phyloP scores from a whole-genome alignment of 306 rosid species.

The Hylodesmum podocarpum region DNA sequence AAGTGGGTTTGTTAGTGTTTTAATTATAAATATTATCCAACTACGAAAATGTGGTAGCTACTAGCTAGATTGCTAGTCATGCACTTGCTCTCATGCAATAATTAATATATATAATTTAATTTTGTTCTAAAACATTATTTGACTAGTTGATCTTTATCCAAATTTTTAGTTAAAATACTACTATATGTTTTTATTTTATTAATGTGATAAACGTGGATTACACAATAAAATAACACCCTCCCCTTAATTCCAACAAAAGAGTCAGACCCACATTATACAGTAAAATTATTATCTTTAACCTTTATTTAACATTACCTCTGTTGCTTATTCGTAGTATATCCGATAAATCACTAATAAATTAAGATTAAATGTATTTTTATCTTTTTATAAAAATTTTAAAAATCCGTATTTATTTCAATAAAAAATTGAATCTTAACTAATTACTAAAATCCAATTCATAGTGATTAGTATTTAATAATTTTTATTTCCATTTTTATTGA shows the following conservation, averaged over 20 bases:
- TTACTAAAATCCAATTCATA: too few relatives aligned
- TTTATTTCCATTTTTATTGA: too few relatives aligned
- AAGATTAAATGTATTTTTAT: too few relatives aligned
- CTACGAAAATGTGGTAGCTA: neutral
- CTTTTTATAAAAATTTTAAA: too few relatives aligned
- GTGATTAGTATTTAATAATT: too few relatives aligned
- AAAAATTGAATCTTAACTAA: too few relatives aligned
- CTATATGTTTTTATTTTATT: neutral
- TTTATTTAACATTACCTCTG: too few relatives aligned
- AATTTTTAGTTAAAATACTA: neutral
- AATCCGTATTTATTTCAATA: too few relatives aligned
- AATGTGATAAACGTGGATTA: neutral
- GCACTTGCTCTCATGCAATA: neutral
- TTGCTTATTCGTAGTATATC: too few relatives aligned
- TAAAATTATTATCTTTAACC: neutral
- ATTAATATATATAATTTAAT: neutral
- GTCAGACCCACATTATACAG: neutral
- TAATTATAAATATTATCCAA: conserved; percentile 4
- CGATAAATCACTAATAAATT: too few relatives aligned
- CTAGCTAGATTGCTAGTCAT: neutral
- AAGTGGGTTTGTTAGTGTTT: conserved; percentile 25
- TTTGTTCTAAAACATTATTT: neutral
- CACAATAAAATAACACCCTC: neutral
- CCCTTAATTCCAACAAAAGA: neutral
- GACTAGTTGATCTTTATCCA: neutral